Conservation (phyloP, 768 basidiomycete genomes). For the Ephemerocybe angulata region DNA sequence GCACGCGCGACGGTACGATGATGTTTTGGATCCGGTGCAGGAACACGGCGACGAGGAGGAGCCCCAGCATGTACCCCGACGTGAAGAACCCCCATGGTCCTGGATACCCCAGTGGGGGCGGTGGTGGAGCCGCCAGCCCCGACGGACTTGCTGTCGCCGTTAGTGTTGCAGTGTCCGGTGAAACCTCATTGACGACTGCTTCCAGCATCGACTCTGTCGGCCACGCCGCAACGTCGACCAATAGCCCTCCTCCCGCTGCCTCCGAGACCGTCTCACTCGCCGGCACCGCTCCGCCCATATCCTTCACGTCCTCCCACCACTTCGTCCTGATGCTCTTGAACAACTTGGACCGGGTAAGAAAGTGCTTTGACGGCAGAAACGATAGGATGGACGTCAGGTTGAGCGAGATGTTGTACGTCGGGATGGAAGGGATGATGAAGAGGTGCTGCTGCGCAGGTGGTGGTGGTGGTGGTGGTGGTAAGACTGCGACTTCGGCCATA, state of each 20-base stretch:
- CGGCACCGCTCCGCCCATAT: conserved; percentile 13
- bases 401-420: conserved; percentile 36
- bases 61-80: conserved; percentile 66
- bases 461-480: neutral
- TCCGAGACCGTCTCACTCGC: neutral
- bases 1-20: conserved; percentile 59
- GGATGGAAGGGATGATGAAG: neutral
- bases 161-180: conserved; percentile 4
- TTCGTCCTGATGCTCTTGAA: conserved; percentile 1
- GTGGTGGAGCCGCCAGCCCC: neutral
- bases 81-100: conserved; percentile 72
- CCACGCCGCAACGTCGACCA: conserved; percentile 7
- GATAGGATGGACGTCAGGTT: conserved; percentile 39
- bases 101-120: conserved; percentile 31
- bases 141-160: neutral
- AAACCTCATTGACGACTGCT: conserved; percentile 12
- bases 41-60: conserved; percentile 64
- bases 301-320: conserved; percentile 12
- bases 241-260: neutral
- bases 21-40: conserved; percentile 77
- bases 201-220: conserved; percentile 10
- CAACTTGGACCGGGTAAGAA: conserved; percentile 16
- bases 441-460: neutral
- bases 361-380: conserved; percentile 24
- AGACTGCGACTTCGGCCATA: neutral